A percentile compares a stretch with the other conserved stretches of the same genome.
These are phyloP conservation scores for Rhizophagus sp. DNA, from an alignment of 192 early-diverging fungal species.

Conservation along the genomic window DNA sequence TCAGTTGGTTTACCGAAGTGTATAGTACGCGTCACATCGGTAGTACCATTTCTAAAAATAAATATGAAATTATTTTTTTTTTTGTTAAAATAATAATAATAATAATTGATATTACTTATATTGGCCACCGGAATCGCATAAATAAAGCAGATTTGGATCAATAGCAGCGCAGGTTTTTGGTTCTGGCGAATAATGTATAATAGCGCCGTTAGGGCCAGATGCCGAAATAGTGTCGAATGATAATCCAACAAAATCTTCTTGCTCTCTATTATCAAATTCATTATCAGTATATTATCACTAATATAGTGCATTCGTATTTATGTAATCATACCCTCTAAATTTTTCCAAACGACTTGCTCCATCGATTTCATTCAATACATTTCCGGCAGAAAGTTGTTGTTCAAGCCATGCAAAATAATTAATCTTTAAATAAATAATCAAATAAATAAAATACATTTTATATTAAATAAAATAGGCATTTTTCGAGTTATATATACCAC, in stretches of 20 bases:
- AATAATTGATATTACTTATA: constrained; percentile 50
- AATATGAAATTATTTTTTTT: background rate
- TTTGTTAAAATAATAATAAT: no score
- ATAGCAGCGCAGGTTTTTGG: constrained; percentile 76
- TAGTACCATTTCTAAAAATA: constrained; percentile 79
- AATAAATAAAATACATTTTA: background rate
- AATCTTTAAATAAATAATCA: constrained; percentile 1
- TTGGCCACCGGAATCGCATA: constrained; percentile 97
- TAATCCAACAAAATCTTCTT: constrained; percentile 85
- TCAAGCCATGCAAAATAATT: constrained; percentile 92
- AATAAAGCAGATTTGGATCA: constrained; percentile 75
- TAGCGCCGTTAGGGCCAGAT: constrained; percentile 93
- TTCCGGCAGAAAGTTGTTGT: constrained; percentile 73
- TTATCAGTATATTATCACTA: constrained; percentile 3
- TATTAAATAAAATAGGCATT: background rate
- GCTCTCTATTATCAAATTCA: constrained; percentile 44
- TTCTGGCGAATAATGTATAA: constrained; percentile 97
- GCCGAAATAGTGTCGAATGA: constrained; percentile 97
- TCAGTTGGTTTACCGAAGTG: constrained; percentile 86
- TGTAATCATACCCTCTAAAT: constrained; percentile 59
- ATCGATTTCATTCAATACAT: constrained; percentile 80
- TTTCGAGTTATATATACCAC: constrained; percentile 54
- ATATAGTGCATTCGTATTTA: background rate
- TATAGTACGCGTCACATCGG: constrained; percentile 93
- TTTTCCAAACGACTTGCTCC: constrained; percentile 83